Percentiles rank a stretch among this genome's conserved stretches.
Evolutionary conservation across 2,329 filamentous ascomycete species (phyloP).

Genomic region (Aspergillus fumigatus): DNA sequence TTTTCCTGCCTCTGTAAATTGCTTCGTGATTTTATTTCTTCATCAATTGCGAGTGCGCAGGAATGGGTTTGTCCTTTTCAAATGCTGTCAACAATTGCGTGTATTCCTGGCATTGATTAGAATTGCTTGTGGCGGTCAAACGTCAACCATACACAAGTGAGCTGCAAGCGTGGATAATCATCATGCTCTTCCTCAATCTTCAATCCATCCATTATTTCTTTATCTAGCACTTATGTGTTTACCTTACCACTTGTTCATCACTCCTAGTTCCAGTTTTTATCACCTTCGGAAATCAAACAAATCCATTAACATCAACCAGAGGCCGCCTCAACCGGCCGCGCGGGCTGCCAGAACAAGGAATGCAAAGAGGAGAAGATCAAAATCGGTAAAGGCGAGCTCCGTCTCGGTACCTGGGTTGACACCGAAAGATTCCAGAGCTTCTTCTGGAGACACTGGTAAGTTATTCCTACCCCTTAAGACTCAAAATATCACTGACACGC

Average conservation of each 20-base stretch:
- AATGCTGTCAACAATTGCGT: neutral
- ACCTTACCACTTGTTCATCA: neutral
- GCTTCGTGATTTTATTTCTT: neutral
- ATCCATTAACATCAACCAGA: conserved; percentile 49
- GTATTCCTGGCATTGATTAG: neutral
- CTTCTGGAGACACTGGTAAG: conserved; percentile 83
- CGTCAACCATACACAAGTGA: neutral
- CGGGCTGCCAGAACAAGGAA: conserved; percentile 65
- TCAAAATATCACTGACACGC: neutral
- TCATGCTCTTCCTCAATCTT: neutral
- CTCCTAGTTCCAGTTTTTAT: neutral
- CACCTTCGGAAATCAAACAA: neutral
- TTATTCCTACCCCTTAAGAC: neutral
- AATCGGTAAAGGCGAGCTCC: conserved; percentile 72
- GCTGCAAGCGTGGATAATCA: neutral
- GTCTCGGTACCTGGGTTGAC: conserved; percentile 69
- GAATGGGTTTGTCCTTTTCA: neutral
- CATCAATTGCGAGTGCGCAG: neutral
- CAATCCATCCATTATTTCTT: neutral
- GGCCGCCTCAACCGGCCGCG: conserved; percentile 64
- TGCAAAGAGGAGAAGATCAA: conserved; percentile 70
- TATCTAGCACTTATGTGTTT: neutral
- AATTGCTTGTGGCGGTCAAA: neutral
- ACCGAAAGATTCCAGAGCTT: conserved; percentile 59
- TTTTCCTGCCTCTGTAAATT: neutral